Base-by-base conservation (phyloP, 306 rosid genomes). In the Dalbergia oliveri region DNA sequence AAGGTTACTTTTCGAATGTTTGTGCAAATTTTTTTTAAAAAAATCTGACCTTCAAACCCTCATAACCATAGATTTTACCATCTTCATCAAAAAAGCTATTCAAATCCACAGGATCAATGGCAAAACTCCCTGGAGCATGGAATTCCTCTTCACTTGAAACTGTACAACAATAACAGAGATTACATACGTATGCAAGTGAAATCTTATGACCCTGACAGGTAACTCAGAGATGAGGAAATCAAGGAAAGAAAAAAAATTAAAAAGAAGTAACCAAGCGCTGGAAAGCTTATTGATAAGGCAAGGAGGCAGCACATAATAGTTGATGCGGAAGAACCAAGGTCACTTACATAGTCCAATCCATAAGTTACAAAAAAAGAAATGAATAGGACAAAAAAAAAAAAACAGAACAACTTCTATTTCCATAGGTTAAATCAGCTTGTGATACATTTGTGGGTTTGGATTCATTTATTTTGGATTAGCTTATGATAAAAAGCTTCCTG, bases 61-160 rank as follows among this genome's bases (percentile, higher is more conserved):
- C 88, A 77, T 90, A 93, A 75, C 99, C 99, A 87, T 88, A 91
- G 72, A 95, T 87, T 77, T 88, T 93, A 58, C 94, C 99, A 47
- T 94, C 96, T 31, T 92, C 93, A 9, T 84, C 92, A 75, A 93
- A 88, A 80, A 85, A 85, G 79, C 84, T 61, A 82, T 86, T 88
- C 92, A 91, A 88, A 83, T 93, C 99, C 53, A 85, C 89, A 11
- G 96, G 90, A 5, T 91, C 70, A 19, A 95, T 76, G 73, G 72
- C 76, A 58, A 83, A 88, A 57, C 88, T 63, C 65, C 87, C 88
- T 0, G 90, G 65, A 70, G 85, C 65, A 59, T 80, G 83, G 31
- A 90, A 91, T 82, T 93, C 94, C 81, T 93, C 94, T 81, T 88
- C 84, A 77, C 92, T 88, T 57, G 89, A 87, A 69, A 96, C 99